Conservation (phyloP, 1,139 yeast species). For the Geotrichum restrictum region DNA sequence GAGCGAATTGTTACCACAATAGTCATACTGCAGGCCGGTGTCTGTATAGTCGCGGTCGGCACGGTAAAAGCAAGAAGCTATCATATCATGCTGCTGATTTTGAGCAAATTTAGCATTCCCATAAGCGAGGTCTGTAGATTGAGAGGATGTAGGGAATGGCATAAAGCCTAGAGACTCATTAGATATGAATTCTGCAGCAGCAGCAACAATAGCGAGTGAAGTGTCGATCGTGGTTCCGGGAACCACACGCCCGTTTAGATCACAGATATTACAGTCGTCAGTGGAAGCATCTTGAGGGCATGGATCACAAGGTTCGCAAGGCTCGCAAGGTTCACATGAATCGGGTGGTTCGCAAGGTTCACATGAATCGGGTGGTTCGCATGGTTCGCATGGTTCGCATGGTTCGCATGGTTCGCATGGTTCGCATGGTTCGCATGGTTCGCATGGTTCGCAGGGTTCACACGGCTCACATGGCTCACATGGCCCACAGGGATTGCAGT, state of each 20-base stretch:
- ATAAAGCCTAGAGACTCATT: background rate
- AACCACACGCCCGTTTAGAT: background rate
- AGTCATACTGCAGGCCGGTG: background rate
- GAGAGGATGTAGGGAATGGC: background rate
- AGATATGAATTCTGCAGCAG: constrained; percentile 4
- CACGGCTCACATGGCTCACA: constrained; percentile 5
- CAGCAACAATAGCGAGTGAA: constrained; percentile 4
- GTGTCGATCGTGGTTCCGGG: background rate
- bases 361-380: constrained; percentile 7
- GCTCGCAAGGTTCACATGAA: constrained; percentile 2
- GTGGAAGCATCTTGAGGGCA: background rate
- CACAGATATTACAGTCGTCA: constrained; percentile 5
- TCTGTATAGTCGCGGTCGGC: background rate
- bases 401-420: constrained; percentile 5
- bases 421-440: constrained; percentile 7
- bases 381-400: constrained; percentile 7
- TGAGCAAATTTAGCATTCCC: background rate
- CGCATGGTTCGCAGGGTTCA: too few relatives aligned
- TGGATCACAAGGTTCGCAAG: background rate
- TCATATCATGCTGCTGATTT: background rate
- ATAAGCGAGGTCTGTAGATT: background rate
- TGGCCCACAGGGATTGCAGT: too few relatives aligned
- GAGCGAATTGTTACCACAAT: background rate
- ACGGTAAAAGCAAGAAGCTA: background rate
- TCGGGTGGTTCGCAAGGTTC: constrained; percentile 6